phyloP scores from a whole-genome alignment of 2,329 filamentous ascomycete genomes.

The Epicoccum nigrum region DNA sequence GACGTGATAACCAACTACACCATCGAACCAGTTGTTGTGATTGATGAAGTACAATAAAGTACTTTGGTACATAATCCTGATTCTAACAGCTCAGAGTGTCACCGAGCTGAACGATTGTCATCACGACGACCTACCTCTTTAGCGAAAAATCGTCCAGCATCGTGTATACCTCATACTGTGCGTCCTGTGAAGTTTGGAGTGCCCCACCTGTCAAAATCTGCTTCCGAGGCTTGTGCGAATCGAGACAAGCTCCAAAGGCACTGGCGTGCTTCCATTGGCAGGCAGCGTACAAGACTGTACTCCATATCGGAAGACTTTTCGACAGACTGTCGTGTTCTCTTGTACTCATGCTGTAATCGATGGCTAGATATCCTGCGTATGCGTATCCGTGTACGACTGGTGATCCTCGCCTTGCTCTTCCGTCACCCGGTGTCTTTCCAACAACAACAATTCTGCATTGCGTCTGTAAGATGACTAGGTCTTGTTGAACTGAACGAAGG shows the following conservation, averaged over 20 bases:
- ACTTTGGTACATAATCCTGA: not conserved
- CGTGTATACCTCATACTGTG: not conserved
- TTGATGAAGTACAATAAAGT: not conserved
- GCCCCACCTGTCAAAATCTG: conserved; percentile 4
- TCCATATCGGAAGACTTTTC: not conserved
- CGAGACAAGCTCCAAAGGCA: conserved; percentile 1
- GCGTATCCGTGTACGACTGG: not conserved
- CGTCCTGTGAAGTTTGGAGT: not conserved
- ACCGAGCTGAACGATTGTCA: not conserved
- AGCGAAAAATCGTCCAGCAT: not conserved
- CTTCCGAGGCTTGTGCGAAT: not conserved
- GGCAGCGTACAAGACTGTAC: too few relatives aligned
- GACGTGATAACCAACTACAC: conserved; percentile 57
- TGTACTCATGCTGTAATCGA: conserved; percentile 7
- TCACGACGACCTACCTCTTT: not conserved
- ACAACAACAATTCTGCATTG: not conserved
- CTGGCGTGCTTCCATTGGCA: not conserved
- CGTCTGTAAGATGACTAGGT: not conserved
- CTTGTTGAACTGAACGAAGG: too few relatives aligned
- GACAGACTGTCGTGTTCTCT: not conserved
- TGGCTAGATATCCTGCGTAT: conserved; percentile 6
- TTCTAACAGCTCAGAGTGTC: not conserved
- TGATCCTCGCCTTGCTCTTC: not conserved
- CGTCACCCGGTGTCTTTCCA: not conserved
- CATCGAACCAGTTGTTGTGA: conserved; percentile 24